Evolutionary conservation across 139 green algal genomes (phyloP).

Genomic region (Marvania coccoides): DNA sequence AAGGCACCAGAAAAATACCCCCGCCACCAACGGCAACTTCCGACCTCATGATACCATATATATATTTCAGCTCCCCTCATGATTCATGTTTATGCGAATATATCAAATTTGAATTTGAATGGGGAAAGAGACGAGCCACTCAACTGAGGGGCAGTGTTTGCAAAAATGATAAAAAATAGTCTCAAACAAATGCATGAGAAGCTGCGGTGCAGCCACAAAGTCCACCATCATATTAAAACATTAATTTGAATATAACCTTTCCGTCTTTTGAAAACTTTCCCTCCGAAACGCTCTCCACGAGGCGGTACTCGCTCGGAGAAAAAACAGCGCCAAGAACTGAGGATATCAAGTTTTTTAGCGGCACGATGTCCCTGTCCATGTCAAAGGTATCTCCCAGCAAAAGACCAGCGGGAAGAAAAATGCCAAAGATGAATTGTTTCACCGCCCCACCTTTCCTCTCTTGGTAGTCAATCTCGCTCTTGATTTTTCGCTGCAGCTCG

Average conservation of each 20-base stretch:
- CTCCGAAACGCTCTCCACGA: background rate
- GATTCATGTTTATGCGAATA: background rate
- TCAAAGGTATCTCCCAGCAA: background rate
- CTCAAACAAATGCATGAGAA: too few species aligned
- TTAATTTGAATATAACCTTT: background rate
- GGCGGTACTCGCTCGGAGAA: background rate
- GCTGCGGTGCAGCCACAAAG: too few species aligned
- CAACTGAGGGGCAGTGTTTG: too few species aligned
- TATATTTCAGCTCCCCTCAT: too few species aligned
- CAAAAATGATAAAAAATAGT: too few species aligned
- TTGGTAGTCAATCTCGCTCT: background rate
- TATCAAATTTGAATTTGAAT: background rate
- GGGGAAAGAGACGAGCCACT: too few species aligned
- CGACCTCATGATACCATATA: too few species aligned
- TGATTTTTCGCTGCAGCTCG: background rate
- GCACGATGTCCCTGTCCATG: background rate
- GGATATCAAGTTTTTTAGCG: background rate
- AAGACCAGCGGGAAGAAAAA: background rate
- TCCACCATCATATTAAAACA: background rate
- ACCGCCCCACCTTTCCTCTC: background rate
- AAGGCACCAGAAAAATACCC: too few species aligned
- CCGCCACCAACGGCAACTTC: too few species aligned
- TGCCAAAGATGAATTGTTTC: slow-evolving; percentile 2
- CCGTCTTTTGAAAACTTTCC: background rate
- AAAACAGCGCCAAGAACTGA: background rate